A percentile compares a stretch with the other conserved stretches of the same genome.
These are phyloP conservation scores for Naganishia randhawae DNA, from an alignment of 768 basidiomycete species.

Conservation along the genomic window DNA sequence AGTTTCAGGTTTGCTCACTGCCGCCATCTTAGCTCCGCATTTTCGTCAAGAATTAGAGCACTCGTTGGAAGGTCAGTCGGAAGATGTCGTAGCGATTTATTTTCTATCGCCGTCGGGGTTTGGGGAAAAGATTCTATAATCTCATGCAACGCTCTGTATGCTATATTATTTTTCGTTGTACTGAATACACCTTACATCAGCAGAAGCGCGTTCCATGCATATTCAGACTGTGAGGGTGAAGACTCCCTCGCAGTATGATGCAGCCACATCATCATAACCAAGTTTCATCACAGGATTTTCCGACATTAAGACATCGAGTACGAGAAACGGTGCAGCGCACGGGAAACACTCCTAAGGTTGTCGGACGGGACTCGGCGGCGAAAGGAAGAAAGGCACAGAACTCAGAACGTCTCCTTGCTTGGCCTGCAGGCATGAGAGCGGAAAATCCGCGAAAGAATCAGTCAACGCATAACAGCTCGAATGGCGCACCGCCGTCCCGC, in stretches of 20 bases:
- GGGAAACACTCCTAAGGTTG: too few species aligned
- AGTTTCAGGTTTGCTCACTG: background rate
- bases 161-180: background rate
- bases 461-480: background rate
- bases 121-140: background rate
- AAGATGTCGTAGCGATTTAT: background rate
- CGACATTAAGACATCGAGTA: too few species aligned
- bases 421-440: background rate
- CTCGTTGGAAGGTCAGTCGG: background rate
- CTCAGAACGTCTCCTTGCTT: background rate
- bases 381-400: background rate
- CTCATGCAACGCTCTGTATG: background rate
- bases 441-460: background rate
- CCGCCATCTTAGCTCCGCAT: conserved; percentile 22
- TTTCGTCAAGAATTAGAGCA: conserved; percentile 24
- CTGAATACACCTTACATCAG: background rate
- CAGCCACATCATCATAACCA: background rate
- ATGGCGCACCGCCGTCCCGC: background rate
- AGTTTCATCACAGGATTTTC: too few species aligned
- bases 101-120: background rate
- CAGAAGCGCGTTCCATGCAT: background rate
- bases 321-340: too few species aligned
- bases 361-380: too few species aligned
- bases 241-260: background rate
- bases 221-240: background rate